These are phyloP conservation scores for Eimeria sp. DNA, from an alignment of 169 alveolate genomes.

Conservation along the genomic window DNA sequence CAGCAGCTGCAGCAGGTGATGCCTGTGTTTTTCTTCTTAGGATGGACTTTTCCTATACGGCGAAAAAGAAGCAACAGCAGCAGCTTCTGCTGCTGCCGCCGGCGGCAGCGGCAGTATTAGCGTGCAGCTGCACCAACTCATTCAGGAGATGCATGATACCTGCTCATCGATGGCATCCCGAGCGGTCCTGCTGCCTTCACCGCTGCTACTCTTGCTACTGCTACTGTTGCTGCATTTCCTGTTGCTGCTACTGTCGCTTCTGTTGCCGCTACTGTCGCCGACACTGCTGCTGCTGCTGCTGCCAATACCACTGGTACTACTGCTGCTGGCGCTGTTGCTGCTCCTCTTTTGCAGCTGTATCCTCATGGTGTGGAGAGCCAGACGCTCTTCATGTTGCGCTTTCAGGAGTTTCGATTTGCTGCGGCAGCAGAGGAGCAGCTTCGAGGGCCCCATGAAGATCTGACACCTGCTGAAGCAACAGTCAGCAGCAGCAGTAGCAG, in stretches of 20 bases:
- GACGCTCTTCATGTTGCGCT: neutral
- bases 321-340: slow-evolving; percentile 30
- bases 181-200: neutral
- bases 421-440: slow-evolving; percentile 62
- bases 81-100: neutral
- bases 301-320: neutral
- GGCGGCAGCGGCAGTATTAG: slow-evolving; percentile 15
- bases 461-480: neutral
- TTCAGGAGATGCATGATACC: slow-evolving; percentile 34
- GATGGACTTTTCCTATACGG: slow-evolving; percentile 37
- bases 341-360: neutral
- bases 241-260: neutral
- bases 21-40: neutral
- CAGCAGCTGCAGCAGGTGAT: neutral
- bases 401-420: slow-evolving; percentile 57
- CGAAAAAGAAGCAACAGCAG: slow-evolving; percentile 33
- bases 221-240: neutral
- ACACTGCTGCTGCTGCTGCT: slow-evolving; percentile 1
- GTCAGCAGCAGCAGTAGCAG: slow-evolving; percentile 36
- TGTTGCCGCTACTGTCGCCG: neutral
- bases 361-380: no score
- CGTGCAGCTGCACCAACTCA: slow-evolving; percentile 44
- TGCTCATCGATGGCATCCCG: slow-evolving; percentile 41
- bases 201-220: neutral
- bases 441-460: neutral